Percentiles rank a stretch among this genome's conserved stretches.
Conservation (phyloP, 169 alveolate species). For the Babesia ovata region DNA sequence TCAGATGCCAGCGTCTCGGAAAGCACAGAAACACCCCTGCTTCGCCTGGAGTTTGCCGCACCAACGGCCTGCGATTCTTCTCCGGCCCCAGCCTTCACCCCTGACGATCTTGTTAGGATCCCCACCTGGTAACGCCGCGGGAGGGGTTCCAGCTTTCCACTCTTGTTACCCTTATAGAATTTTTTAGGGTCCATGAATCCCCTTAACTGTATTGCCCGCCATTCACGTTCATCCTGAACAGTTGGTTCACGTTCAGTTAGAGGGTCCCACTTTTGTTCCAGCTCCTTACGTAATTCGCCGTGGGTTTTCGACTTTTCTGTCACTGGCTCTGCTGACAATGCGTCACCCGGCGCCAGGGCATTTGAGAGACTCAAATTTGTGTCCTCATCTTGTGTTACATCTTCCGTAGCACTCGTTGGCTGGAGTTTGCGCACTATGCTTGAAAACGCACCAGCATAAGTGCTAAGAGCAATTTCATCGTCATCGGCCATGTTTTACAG, state of each 20-base stretch:
- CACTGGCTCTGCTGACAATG: background rate
- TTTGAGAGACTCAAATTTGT: constrained; percentile 1
- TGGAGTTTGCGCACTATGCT: constrained; percentile 2
- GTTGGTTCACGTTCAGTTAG: constrained; percentile 54
- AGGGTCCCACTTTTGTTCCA: constrained; percentile 41
- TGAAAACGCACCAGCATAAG: constrained; percentile 22
- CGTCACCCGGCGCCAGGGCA: background rate
- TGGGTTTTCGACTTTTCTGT: constrained; percentile 6
- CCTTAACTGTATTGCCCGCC: constrained; percentile 63
- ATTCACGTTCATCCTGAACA: constrained; percentile 38
- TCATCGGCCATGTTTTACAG: background rate
- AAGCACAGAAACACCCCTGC: constrained; percentile 27
- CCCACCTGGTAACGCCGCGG: constrained; percentile 60
- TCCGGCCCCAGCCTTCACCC: constrained; percentile 43
- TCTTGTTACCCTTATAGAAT: constrained; percentile 45
- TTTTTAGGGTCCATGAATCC: constrained; percentile 60
- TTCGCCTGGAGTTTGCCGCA: constrained; percentile 34
- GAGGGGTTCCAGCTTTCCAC: constrained; percentile 46
- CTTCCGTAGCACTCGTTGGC: background rate
- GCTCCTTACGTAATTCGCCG: constrained; percentile 13
- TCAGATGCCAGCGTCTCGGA: constrained; percentile 24
- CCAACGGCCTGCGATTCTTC: constrained; percentile 43
- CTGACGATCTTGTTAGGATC: constrained; percentile 26
- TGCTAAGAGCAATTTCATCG: background rate
- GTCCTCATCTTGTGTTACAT: constrained; percentile 8